Base-by-base conservation (phyloP, 805 yeast species). In the Metschnikowia borealis region DNA sequence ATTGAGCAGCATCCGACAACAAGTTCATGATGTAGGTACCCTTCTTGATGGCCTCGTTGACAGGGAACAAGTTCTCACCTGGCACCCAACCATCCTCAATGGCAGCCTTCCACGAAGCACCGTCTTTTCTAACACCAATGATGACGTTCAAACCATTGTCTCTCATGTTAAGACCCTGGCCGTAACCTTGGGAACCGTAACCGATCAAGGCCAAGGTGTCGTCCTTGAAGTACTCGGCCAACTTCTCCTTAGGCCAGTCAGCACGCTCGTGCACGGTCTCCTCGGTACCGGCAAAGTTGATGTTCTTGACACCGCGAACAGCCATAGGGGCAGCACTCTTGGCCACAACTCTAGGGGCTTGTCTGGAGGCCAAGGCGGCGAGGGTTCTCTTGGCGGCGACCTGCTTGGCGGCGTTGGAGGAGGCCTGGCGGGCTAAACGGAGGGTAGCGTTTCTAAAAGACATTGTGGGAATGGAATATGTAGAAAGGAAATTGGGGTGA, bases 111-210 rank as follows among this genome's bases (percentile, higher is more conserved):
- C 99, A 94, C 52, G 98, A 94, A 61, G 97, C 94, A 82, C 99
- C 99, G 71, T 89, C 77, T 83, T 94, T 89, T 78, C 99, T 85
- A 67, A 94, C 99, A 84, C 99, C 99, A 63, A 94, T 81, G 72
- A 94, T 88, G 64, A 92, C 99, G 74, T 92, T 92, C 69, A 94
- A 76, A 76, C 99, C 99, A 69, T 94, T 92, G 83, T 94, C 99
- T 80, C 99, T 89, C 80, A 95, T 80, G 90, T 94, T 94, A 66
- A 94, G 84, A 78, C 97, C 98, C 82, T 94, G 99, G 73, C 99
- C 99, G 83, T 94, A 92, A 82, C 99, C 99, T 81, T 94, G 99
- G 62, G 99, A 92, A 71, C 99, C 99, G 85, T 94, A 94, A 77
- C 99, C 99, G 64, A 94, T 91, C 69, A 94, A 78, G 62, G 99